phyloP scores from a whole-genome alignment of 805 yeast genomes.

The Metschnikowia henanensis region DNA sequence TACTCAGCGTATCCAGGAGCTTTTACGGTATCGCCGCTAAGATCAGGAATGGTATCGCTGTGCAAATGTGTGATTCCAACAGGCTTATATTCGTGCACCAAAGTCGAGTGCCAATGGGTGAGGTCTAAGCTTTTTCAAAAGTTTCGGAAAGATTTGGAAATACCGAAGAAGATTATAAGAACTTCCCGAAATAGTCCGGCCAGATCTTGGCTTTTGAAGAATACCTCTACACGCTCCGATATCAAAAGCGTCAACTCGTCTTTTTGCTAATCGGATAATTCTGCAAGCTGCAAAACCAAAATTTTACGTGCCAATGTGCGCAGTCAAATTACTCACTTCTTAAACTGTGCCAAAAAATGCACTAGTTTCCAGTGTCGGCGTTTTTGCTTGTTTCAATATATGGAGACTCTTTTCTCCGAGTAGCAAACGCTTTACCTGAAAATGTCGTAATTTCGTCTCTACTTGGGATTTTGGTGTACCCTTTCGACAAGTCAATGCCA shows the following conservation, averaged over 20 bases:
- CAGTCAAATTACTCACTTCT: conserved; percentile 26
- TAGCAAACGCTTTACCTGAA: conserved; percentile 22
- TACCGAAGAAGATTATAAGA: no score
- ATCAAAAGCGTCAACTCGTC: conserved; percentile 28
- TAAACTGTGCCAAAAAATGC: conserved; percentile 28
- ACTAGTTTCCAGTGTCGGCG: conserved; percentile 28
- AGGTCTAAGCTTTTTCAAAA: conserved; percentile 26
- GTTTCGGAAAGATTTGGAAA: conserved; percentile 19
- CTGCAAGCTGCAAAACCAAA: conserved; percentile 26
- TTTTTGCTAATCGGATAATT: conserved; percentile 25
- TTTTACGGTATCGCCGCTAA: conserved; percentile 58
- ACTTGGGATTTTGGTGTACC: conserved; percentile 24
- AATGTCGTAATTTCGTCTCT: conserved; percentile 21
- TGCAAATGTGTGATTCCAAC: conserved; percentile 55
- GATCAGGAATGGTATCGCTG: conserved; percentile 46
- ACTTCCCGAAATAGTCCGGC: conserved; percentile 24
- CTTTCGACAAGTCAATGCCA: conserved; percentile 23
- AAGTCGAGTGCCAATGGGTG: conserved; percentile 43
- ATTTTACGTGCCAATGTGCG: conserved; percentile 29
- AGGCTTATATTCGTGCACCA: conserved; percentile 54
- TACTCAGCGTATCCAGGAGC: conserved; percentile 54
- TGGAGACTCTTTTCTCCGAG: conserved; percentile 22
- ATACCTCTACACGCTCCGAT: conserved; percentile 28
- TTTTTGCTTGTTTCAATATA: conserved; percentile 24
- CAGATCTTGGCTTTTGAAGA: conserved; percentile 31